These are phyloP conservation scores for Trichoderma breve DNA, from an alignment of 2,329 filamentous ascomycete species.

Conservation along the genomic window DNA sequence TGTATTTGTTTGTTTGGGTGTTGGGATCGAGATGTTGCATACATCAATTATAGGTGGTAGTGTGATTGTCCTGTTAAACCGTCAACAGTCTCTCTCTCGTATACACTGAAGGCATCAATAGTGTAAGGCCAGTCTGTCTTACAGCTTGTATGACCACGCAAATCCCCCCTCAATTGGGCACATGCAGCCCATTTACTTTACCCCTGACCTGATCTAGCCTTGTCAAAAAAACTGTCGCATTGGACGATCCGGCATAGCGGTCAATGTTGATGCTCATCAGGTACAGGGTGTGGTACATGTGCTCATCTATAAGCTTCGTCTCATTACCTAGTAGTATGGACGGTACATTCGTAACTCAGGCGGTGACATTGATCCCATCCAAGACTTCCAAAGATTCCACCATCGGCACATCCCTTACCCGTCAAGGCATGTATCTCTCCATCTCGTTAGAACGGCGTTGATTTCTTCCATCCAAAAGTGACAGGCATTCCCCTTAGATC, in stretches of 20 bases:
- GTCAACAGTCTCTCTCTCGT: neutral
- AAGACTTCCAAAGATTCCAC: neutral
- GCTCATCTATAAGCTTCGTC: neutral
- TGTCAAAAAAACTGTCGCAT: neutral
- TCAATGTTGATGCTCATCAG: neutral
- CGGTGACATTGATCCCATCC: neutral
- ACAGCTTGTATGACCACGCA: neutral
- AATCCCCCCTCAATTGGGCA: neutral
- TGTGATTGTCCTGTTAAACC: neutral
- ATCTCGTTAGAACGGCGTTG: neutral
- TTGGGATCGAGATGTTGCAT: neutral
- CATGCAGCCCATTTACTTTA: neutral
- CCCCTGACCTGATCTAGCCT: neutral
- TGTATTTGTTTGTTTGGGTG: neutral
- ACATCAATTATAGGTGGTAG: too few species aligned
- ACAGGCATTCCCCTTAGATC: neutral
- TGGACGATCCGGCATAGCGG: neutral
- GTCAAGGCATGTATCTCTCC: neutral
- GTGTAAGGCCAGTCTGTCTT: neutral
- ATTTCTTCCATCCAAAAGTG: neutral
- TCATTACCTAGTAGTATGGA: too few species aligned
- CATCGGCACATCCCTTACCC: neutral
- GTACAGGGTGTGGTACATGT: neutral
- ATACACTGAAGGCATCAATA: too few species aligned
- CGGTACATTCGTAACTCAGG: neutral